A percentile compares a stretch with the other conserved stretches of the same genome.
Conservation (phyloP, 306 rosid genomes). For the Ochetophila trinervis region DNA sequence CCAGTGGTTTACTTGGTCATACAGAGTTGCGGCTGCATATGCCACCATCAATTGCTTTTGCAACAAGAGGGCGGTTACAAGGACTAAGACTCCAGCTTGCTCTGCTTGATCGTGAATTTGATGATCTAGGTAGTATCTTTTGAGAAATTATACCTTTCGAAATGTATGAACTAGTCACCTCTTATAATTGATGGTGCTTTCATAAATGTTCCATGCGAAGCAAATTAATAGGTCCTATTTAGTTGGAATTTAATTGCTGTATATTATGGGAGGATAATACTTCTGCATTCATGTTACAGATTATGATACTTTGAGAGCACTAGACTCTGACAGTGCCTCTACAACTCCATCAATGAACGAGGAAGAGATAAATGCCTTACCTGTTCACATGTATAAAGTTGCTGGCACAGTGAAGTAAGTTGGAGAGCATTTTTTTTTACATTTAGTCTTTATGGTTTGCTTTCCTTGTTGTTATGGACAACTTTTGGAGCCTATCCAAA, state of each 20-base stretch:
- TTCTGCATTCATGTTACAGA: constrained; percentile 31
- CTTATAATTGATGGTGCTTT: constrained; percentile 2
- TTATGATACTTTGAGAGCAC: constrained; percentile 37
- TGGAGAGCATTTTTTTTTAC: background rate
- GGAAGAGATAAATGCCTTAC: constrained; percentile 60
- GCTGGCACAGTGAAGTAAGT: constrained; percentile 42
- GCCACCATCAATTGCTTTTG: constrained; percentile 34
- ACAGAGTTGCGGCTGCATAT: constrained; percentile 32
- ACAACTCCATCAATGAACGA: constrained; percentile 46
- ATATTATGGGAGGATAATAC: background rate
- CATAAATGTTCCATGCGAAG: background rate
- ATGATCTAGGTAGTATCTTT: constrained; percentile 27
- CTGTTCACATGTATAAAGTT: constrained; percentile 50
- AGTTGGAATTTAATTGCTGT: constrained; percentile 3
- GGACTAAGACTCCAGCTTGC: constrained; percentile 37
- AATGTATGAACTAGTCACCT: background rate
- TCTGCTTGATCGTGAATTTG: constrained; percentile 34
- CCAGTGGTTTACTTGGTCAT: constrained; percentile 30
- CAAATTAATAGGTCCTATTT: background rate
- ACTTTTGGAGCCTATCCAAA: no score
- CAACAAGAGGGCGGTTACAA: constrained; percentile 33
- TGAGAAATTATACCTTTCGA: background rate
- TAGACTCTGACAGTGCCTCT: constrained; percentile 37
- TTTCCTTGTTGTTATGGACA: no score
- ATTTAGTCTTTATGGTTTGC: no score